Conservation (phyloP, 306 rosid genomes). For the Pachyrhizus erosus region DNA sequence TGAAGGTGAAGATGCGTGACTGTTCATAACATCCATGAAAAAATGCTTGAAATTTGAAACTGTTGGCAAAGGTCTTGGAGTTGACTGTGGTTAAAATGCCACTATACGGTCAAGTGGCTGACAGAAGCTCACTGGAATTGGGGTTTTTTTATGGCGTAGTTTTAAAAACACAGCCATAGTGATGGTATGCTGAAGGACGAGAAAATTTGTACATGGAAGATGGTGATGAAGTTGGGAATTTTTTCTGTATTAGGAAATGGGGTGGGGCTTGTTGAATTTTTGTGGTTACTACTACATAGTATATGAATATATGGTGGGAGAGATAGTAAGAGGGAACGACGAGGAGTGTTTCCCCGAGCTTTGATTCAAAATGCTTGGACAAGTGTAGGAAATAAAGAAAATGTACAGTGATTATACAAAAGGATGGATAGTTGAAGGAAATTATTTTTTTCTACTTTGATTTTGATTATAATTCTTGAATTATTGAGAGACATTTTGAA, state of each 20-base stretch:
- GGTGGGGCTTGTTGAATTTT: slow-evolving; percentile 53
- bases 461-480: neutral
- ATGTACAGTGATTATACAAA: slow-evolving; percentile 72
- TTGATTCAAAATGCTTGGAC: slow-evolving; percentile 52
- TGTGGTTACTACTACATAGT: slow-evolving; percentile 52
- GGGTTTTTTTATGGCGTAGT: slow-evolving; percentile 62
- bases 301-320: slow-evolving; percentile 57
- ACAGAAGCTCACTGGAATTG: slow-evolving; percentile 33
- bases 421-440: slow-evolving; percentile 41
- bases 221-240: slow-evolving; percentile 31
- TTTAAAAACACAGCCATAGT: slow-evolving; percentile 61
- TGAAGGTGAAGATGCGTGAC: slow-evolving; percentile 1
- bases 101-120: slow-evolving; percentile 29
- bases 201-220: slow-evolving; percentile 56
- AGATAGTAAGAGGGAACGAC: slow-evolving; percentile 57
- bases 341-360: slow-evolving; percentile 56
- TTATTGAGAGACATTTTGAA: slow-evolving; percentile 21
- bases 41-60: slow-evolving; percentile 23
- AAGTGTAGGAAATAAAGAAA: slow-evolving; percentile 57
- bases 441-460: neutral
- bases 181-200: slow-evolving; percentile 34
- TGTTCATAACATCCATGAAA: slow-evolving; percentile 32
- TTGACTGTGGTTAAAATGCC: slow-evolving; percentile 26
- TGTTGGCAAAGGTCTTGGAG: neutral
- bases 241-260: neutral